Percentiles rank a stretch among this genome's conserved stretches.
These are phyloP conservation scores for Alternaria rosae DNA, from an alignment of 2,329 filamentous ascomycete species.

Conservation along the genomic window DNA sequence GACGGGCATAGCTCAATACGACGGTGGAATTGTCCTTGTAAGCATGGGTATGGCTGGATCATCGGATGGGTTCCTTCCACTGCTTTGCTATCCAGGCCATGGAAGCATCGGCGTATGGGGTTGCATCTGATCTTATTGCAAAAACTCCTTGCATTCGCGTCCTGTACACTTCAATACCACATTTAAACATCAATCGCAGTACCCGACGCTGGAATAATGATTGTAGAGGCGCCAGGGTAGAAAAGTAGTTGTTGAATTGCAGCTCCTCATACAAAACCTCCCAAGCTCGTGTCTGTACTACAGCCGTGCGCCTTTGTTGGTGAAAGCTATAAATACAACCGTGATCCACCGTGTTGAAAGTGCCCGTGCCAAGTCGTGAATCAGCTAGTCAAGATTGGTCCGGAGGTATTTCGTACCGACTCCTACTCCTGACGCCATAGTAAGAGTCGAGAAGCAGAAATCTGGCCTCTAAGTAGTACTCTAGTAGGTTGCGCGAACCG, in stretches of 20 bases:
- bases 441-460: conserved; percentile 4
- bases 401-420: conserved; percentile 4
- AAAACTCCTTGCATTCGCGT: conserved; percentile 12
- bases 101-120: conserved; percentile 19
- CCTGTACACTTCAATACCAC: conserved; percentile 19
- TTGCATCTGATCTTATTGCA: conserved; percentile 17
- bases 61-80: conserved; percentile 11
- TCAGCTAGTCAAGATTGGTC: background rate
- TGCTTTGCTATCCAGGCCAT: conserved; percentile 8
- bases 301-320: background rate
- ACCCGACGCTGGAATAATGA: background rate
- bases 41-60: background rate
- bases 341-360: background rate
- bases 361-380: conserved; percentile 1
- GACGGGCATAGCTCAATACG: background rate
- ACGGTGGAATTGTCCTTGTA: conserved; percentile 7
- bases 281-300: background rate
- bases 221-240: conserved; percentile 6
- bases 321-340: background rate
- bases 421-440: conserved; percentile 3
- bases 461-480: conserved; percentile 10
- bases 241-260: background rate
- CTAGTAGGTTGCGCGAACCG: conserved; percentile 5
- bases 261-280: background rate
- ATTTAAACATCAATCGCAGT: conserved; percentile 5